Percentiles rank a stretch among this genome's conserved stretches.
Evolutionary conservation across 2,329 filamentous ascomycete species (phyloP).

Genomic region (Canariomyces notabilis): DNA sequence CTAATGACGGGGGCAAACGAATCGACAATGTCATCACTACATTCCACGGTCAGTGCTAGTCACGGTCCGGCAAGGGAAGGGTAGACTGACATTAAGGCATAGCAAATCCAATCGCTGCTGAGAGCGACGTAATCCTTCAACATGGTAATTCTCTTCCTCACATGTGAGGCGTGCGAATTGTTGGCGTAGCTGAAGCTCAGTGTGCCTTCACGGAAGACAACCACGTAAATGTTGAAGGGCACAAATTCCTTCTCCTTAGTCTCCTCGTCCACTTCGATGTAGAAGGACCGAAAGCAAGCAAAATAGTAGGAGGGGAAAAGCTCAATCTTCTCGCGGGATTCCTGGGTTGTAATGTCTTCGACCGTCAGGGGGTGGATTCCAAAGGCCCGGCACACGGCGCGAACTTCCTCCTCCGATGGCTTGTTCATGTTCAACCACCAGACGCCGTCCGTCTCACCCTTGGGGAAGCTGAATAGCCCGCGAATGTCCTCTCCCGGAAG

Average conservation of each 20-base stretch:
- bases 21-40: constrained; percentile 91
- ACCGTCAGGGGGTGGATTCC: constrained; percentile 92
- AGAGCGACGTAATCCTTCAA: constrained; percentile 92
- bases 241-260: constrained; percentile 79
- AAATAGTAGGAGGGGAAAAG: constrained; percentile 98
- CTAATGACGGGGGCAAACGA: constrained; percentile 86
- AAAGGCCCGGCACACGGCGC: constrained; percentile 86
- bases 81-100: constrained; percentile 78
- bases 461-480: constrained; percentile 71
- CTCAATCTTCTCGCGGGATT: constrained; percentile 97
- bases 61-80: neutral
- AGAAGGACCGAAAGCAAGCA: constrained; percentile 93
- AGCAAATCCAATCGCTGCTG: constrained; percentile 98
- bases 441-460: constrained; percentile 67
- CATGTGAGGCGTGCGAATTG: constrained; percentile 81
- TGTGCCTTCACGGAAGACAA: constrained; percentile 93
- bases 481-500: constrained; percentile 86
- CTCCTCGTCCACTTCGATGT: constrained; percentile 64
- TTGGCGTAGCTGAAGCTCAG: constrained; percentile 90
- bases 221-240: constrained; percentile 92
- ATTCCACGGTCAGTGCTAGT: constrained; percentile 24
- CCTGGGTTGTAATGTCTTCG: constrained; percentile 92
- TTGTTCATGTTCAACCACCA: constrained; percentile 98
- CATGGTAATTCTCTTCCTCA: constrained; percentile 84
- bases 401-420: constrained; percentile 82